phyloP scores from a whole-genome alignment of 2,329 filamentous ascomycete species.

The Penicillium rolfsii region DNA sequence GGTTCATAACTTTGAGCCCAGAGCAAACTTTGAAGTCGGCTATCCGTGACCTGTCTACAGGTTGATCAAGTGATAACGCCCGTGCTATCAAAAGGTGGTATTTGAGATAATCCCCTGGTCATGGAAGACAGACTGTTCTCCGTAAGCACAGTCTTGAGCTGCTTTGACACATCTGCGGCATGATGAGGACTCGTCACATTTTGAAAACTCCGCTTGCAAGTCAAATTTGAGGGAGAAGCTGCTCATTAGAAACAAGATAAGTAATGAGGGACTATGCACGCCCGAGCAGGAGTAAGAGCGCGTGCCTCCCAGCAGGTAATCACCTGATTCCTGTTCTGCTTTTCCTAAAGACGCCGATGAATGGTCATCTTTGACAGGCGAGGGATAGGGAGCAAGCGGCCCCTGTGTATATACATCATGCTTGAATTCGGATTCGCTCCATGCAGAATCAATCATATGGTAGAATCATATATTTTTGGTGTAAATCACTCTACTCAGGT shows the following conservation, averaged over 20 bases:
- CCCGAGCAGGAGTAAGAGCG: not conserved
- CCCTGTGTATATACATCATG: no score
- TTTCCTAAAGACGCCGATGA: no score
- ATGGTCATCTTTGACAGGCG: no score
- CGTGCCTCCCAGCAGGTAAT: not conserved
- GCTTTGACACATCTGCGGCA: not conserved
- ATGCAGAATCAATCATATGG: not conserved
- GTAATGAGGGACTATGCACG: not conserved
- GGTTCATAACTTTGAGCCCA: no score
- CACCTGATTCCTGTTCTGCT: no score
- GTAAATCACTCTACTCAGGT: not conserved
- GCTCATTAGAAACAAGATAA: not conserved
- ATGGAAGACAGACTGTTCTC: not conserved
- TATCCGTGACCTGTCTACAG: no score
- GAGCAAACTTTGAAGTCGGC: no score
- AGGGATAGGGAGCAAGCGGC: no score
- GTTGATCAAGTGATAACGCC: no score
- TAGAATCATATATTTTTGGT: not conserved
- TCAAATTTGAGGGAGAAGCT: not conserved
- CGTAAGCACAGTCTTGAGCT: not conserved
- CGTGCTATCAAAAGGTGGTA: no score
- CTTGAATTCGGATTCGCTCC: not conserved
- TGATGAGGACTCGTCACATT: not conserved
- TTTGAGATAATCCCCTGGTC: not conserved
- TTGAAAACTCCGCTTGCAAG: not conserved